Evolutionary conservation across 805 yeast species (phyloP).

Genomic region (Candida insectorum): DNA sequence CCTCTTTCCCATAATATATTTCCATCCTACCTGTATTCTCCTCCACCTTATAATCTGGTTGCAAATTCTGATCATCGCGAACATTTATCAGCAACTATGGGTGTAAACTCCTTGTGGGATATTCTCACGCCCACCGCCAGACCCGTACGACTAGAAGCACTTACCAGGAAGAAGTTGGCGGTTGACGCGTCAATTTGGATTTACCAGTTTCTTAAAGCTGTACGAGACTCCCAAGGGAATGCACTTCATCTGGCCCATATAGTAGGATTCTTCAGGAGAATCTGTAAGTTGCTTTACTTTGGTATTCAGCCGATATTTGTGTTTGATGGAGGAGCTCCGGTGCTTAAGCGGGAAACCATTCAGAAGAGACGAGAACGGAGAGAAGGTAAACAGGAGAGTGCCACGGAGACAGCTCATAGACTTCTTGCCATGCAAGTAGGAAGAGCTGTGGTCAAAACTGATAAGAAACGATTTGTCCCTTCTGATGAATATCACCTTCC

Average conservation of each 20-base stretch:
- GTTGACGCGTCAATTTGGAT: constrained; percentile 99
- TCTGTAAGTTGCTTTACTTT: constrained; percentile 82
- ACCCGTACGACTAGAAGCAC: constrained; percentile 85
- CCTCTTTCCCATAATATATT: neutral
- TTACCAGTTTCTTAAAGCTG: constrained; percentile 93
- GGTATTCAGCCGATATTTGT: constrained; percentile 90
- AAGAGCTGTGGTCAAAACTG: constrained; percentile 15
- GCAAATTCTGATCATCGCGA: constrained; percentile 4
- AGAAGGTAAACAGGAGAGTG: constrained; percentile 68
- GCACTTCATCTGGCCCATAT: constrained; percentile 77
- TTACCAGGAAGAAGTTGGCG: constrained; percentile 76
- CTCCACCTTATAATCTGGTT: constrained; percentile 2
- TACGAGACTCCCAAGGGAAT: constrained; percentile 80
- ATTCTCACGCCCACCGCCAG: constrained; percentile 84
- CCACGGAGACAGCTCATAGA: constrained; percentile 73
- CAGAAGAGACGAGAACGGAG: constrained; percentile 67
- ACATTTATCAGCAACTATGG: too few relatives aligned
- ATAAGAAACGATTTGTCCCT: constrained; percentile 35
- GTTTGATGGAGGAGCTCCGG: constrained; percentile 94
- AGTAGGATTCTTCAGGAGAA: constrained; percentile 92
- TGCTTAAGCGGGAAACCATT: constrained; percentile 75
- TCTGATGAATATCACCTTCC: constrained; percentile 90
- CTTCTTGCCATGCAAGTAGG: constrained; percentile 79
- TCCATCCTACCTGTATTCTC: constrained; percentile 2
- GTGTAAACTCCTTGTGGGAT: constrained; percentile 94